These are phyloP conservation scores for Flaveria robusta DNA, from an alignment of 129 eudicot genomes.

Conservation along the genomic window DNA sequence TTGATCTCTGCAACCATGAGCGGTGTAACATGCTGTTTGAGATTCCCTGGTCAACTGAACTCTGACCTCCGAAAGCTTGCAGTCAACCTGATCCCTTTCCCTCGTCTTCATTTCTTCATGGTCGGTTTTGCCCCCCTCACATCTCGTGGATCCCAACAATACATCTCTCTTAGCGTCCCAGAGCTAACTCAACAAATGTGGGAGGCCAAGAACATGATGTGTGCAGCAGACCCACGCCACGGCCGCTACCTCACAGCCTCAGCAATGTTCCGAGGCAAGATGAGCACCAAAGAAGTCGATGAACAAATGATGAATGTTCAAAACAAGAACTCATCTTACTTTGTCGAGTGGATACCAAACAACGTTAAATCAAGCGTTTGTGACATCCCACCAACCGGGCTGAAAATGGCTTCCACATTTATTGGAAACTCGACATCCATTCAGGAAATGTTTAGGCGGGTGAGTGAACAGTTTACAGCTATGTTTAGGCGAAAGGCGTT, in stretches of 20 bases:
- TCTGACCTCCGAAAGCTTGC: constrained; percentile 18
- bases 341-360: constrained; percentile 20
- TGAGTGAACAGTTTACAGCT: constrained; percentile 1
- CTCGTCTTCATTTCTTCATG: constrained; percentile 13
- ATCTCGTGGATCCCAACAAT: constrained; percentile 14
- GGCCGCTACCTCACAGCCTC: constrained; percentile 21
- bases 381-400: constrained; percentile 15
- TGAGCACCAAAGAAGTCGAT: constrained; percentile 15
- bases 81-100: constrained; percentile 10
- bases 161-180: constrained; percentile 4
- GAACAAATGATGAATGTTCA: constrained; percentile 19
- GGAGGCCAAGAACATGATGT: constrained; percentile 20
- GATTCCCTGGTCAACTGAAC: constrained; percentile 12
- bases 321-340: constrained; percentile 19
- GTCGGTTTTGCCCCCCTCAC: constrained; percentile 16
- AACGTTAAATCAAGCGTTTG: constrained; percentile 11
- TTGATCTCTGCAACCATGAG: constrained; percentile 17
- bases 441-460: constrained; percentile 14
- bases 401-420: constrained; percentile 12
- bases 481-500: constrained; percentile 10
- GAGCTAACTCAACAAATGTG: constrained; percentile 18
- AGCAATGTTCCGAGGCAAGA: constrained; percentile 14
- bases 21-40: constrained; percentile 1
- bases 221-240: constrained; percentile 18
- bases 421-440: constrained; percentile 17